Base-by-base conservation (phyloP, 305 asterid genomes). In the Fraxinus ornus region DNA sequence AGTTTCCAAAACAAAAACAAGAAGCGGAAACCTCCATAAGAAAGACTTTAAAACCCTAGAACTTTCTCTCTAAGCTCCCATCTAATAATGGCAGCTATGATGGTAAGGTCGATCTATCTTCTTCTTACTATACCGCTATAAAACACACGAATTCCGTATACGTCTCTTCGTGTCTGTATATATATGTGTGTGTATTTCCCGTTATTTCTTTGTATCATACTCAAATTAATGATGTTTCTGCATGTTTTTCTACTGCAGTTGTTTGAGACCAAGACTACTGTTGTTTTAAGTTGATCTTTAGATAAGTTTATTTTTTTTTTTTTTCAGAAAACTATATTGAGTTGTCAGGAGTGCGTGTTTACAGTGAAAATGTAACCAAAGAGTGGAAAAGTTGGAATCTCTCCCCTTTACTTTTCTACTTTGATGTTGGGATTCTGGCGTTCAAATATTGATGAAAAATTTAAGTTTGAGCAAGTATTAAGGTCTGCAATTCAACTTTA, bases 1-100 rank as follows among this genome's bases (percentile, higher is more conserved):
- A 49, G 7, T 4, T 47, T 47, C 57, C 17, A 12, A 5, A 47
- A 47, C 57, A 47, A 47, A 47, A 47, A 12, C 17, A 47, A 17
- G 21, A 3, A 49, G 19, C 21, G 1, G 21, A 49, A 49, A 15
- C 60, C 60, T 49, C 60, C 5, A 49, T 41, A 41, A 47, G 60
- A 49, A 49, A 49, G 7, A 15, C 60, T 47, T 1, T 49, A 49
- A 49, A 49, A 15, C 60, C 60, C 60, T 49, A 49, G 60, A 49
- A 49, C 17, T 17, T 13, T 49, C 60, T 49, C 60, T 49, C 62
- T 17, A 4, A 52, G 21, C 62, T 17, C 8, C 7, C 62, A 52
- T 52, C 15, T 76, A 62, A 28, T 30, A 80, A 86, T 86, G 88
- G 70, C 88, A 82, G 21, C 68, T 70, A 83, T 86, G 88, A 78